phyloP scores from a whole-genome alignment of 257 asterid genomes.

The Solanum sejunctum region DNA sequence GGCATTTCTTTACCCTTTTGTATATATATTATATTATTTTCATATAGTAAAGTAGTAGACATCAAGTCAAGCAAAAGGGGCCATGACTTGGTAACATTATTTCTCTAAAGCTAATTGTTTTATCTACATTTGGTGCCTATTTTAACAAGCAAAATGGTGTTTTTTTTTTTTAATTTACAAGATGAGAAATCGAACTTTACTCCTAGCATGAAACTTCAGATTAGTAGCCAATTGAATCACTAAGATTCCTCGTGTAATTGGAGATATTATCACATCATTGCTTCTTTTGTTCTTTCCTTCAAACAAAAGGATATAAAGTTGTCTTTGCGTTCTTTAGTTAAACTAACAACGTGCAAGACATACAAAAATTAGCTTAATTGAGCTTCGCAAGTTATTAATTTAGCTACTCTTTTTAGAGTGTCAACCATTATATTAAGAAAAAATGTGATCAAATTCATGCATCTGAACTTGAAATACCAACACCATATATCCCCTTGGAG shows the following conservation, averaged over 20 bases:
- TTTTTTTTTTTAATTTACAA: no score
- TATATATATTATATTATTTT: no score
- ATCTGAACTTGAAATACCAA: background rate
- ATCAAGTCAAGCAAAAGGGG: background rate
- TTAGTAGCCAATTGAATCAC: no score
- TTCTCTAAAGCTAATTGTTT: background rate
- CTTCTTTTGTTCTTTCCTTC: background rate
- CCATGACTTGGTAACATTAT: background rate
- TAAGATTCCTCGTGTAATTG: background rate
- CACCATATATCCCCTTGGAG: background rate
- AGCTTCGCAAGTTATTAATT: background rate
- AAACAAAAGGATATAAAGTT: background rate
- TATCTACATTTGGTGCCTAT: background rate
- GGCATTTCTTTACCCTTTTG: background rate
- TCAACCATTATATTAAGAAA: background rate
- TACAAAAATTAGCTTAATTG: background rate
- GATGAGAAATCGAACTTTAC: no score
- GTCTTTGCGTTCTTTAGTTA: background rate
- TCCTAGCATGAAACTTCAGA: no score
- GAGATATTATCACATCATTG: background rate
- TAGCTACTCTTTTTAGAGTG: background rate
- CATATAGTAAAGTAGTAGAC: background rate
- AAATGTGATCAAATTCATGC: constrained; percentile 4
- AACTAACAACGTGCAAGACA: background rate
- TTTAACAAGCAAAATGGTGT: background rate